Evolutionary conservation across 805 yeast species (phyloP), one percentile per base, ranked within the genome.

Genomic region (Saturnispora dispora): DNA sequence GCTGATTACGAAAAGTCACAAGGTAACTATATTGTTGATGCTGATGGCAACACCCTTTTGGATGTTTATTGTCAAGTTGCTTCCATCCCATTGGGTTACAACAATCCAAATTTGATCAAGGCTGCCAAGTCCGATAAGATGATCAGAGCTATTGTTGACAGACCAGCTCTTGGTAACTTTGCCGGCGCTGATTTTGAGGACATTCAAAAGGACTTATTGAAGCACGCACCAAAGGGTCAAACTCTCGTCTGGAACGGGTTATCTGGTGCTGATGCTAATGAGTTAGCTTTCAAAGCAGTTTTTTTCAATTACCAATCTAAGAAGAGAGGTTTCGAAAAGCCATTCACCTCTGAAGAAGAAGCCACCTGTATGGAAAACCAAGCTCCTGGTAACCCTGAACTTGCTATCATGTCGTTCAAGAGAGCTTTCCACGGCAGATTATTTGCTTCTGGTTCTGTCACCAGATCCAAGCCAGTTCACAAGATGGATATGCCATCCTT

Each of bases 381-480:
- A 59, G 77, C 87, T 27, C 98, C 98, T 48, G 96, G 96, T 52
- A 78, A 95, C 46, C 95, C 96, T 35, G 85, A 85, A 36, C 70
- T 86, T 59, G 88, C 96, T 47, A 85, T 90, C 55, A 64, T 91
- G 58, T 88, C 96, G 5, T 90, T 90, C 71, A 82, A 82, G 68
- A 77, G 81, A 58, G 93, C 93, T 30, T 91, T 90, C 85, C 98
- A 90, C 67, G 98, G 98, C 57, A 82, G 98, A 71, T 71, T 89
- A 57, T 88, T 90, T 71, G 98, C 96, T 23, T 79, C 95, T 51
- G 89, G 87, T 43, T 85, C 96, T 6, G 81, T 88, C 58, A 90
- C 98, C 39, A 81, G 96, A 67, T 88, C 96, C 52, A 91, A 88
- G 75, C 96, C 97, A 58, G 79, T 91, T 60, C 98, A 90, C 76